These are phyloP conservation scores for Agrostemma githago DNA, from an alignment of 148 eudicot species.

Conservation along the genomic window DNA sequence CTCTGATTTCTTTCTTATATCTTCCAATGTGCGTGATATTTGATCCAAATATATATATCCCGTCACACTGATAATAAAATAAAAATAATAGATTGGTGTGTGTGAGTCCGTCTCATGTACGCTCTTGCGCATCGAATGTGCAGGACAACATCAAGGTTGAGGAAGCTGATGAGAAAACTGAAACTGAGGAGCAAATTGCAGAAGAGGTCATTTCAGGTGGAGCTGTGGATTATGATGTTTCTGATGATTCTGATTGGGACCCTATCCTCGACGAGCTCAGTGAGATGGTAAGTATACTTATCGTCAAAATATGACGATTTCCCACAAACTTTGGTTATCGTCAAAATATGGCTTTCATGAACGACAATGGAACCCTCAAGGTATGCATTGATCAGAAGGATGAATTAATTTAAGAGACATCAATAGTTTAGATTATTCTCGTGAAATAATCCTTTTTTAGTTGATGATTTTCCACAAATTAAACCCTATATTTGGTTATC, in stretches of 20 bases:
- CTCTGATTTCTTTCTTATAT: neutral
- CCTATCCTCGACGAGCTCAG: constrained; percentile 68
- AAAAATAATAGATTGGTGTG: neutral
- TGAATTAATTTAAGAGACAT: too few relatives aligned
- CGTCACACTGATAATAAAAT: too few relatives aligned
- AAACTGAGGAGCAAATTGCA: constrained; percentile 44
- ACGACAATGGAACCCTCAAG: too few relatives aligned
- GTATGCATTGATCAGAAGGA: too few relatives aligned
- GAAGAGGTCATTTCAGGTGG: constrained; percentile 44
- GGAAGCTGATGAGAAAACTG: constrained; percentile 19
- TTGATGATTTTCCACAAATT: too few relatives aligned
- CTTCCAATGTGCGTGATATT: too few relatives aligned
- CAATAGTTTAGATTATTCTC: too few relatives aligned
- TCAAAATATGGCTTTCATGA: too few relatives aligned
- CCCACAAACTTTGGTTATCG: neutral
- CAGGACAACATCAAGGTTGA: constrained; percentile 8
- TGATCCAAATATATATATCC: too few relatives aligned
- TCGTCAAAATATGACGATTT: too few relatives aligned
- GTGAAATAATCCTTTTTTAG: too few relatives aligned
- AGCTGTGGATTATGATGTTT: constrained; percentile 56
- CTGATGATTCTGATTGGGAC: constrained; percentile 62
- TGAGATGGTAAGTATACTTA: constrained; percentile 63
- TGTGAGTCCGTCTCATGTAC: neutral
- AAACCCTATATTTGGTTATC: neutral
- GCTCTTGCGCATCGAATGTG: neutral